Evolutionary conservation across 129 eudicot genomes (phyloP).

Genomic region (Chrysanthemum makinoi): DNA sequence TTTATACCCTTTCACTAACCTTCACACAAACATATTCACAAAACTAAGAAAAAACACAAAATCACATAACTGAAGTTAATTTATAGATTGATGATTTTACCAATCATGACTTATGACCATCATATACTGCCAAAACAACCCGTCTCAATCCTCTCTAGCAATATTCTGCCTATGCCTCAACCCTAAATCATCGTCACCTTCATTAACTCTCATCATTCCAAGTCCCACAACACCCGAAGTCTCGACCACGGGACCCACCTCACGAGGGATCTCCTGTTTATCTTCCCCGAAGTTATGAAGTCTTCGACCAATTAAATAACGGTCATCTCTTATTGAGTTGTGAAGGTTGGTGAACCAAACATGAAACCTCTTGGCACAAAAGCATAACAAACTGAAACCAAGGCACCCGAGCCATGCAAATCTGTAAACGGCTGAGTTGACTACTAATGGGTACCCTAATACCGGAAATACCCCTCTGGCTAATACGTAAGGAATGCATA

Average conservation of each 20-base stretch:
- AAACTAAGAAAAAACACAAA: background rate
- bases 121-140: no score
- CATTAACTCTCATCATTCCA: conserved; percentile 11
- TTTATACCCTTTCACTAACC: conserved; percentile 29
- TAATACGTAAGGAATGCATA: conserved; percentile 88
- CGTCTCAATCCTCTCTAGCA: conserved; percentile 39
- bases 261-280: conserved; percentile 18
- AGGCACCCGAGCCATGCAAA: conserved; percentile 96
- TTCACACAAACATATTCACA: conserved; percentile 38
- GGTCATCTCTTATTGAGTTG: conserved; percentile 87
- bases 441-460: conserved; percentile 76
- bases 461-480: conserved; percentile 82
- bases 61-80: conserved; percentile 1
- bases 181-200: conserved; percentile 41
- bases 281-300: conserved; percentile 85
- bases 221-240: background rate
- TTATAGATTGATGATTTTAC: conserved; percentile 9
- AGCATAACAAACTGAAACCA: conserved; percentile 55
- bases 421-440: conserved; percentile 85
- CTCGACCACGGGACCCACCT: conserved; percentile 1
- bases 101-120: no score
- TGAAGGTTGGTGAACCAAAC: conserved; percentile 93
- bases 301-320: conserved; percentile 80
- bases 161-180: conserved; percentile 53
- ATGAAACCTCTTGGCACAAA: conserved; percentile 84